These are phyloP conservation scores for Collybia nuda DNA, from an alignment of 768 basidiomycete genomes.

Conservation along the genomic window DNA sequence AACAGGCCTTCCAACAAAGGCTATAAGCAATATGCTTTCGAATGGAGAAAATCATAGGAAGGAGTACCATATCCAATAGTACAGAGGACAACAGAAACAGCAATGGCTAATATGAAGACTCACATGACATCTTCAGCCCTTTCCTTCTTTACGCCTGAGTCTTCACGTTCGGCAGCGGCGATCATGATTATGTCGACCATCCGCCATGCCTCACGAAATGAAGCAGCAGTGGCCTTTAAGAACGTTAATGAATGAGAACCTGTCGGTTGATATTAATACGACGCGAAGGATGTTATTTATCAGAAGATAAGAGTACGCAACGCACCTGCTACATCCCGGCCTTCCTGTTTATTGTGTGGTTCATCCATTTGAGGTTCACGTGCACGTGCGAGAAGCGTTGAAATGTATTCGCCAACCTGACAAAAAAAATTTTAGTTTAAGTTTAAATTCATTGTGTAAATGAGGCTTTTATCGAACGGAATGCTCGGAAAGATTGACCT, in stretches of 20 bases:
- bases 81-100: too few relatives aligned
- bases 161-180: conserved; percentile 43
- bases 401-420: conserved; percentile 90
- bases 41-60: too few relatives aligned
- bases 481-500: too few relatives aligned
- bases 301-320: too few relatives aligned
- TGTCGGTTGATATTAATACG: neutral
- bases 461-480: neutral
- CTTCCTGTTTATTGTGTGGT: neutral
- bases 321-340: neutral
- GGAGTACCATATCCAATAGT: too few relatives aligned
- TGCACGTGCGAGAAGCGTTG: conserved; percentile 72
- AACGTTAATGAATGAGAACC: conserved; percentile 56
- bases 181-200: conserved; percentile 77
- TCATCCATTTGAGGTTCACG: conserved; percentile 47
- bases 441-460: neutral
- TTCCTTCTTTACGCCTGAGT: conserved; percentile 47
- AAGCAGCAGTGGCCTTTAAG: conserved; percentile 85
- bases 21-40: too few relatives aligned
- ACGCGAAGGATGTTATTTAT: neutral
- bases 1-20: too few relatives aligned
- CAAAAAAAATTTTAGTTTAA: too few relatives aligned
- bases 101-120: too few relatives aligned
- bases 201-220: conserved; percentile 85
- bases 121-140: too few relatives aligned